Percentiles rank a stretch among this genome's conserved stretches.
These are phyloP conservation scores for Scytalidium sp. DNA, from an alignment of 2,329 filamentous ascomycete genomes.

Conservation along the genomic window DNA sequence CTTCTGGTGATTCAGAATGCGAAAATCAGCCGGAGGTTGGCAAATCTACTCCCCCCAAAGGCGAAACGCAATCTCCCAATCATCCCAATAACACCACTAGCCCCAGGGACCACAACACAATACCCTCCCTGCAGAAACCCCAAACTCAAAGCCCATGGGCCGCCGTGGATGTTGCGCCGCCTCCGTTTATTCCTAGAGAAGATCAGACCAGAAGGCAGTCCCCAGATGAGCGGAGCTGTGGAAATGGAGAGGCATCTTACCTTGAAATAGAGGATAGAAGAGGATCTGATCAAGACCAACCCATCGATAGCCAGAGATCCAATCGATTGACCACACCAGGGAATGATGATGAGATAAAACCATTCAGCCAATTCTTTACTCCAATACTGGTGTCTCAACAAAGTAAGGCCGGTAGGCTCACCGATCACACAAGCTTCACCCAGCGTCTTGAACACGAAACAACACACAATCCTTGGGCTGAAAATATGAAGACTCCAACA, in stretches of 20 bases:
- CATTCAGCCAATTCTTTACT: constrained; percentile 19
- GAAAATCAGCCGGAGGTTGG: neutral
- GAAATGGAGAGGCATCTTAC: neutral
- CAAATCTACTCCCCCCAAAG: neutral
- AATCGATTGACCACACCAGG: constrained; percentile 12
- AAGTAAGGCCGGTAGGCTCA: neutral
- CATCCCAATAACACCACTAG: neutral
- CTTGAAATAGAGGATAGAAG: neutral
- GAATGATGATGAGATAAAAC: constrained; percentile 9
- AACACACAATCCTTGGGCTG: constrained; percentile 24
- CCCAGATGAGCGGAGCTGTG: neutral
- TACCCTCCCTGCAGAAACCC: neutral
- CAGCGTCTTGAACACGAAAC: constrained; percentile 20
- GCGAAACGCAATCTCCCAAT: neutral
- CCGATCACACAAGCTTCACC: constrained; percentile 9
- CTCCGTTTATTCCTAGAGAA: neutral
- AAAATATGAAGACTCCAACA: constrained; percentile 8
- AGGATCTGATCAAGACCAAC: neutral
- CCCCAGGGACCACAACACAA: constrained; percentile 1
- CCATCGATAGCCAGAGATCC: neutral
- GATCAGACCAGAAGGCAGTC: neutral
- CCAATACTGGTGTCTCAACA: constrained; percentile 11
- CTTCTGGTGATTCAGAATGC: neutral
- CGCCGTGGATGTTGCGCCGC: constrained; percentile 7
- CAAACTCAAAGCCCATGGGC: constrained; percentile 27